These are phyloP conservation scores for Euphorbia tirucalli DNA, from an alignment of 345 rosid species.

Conservation along the genomic window DNA sequence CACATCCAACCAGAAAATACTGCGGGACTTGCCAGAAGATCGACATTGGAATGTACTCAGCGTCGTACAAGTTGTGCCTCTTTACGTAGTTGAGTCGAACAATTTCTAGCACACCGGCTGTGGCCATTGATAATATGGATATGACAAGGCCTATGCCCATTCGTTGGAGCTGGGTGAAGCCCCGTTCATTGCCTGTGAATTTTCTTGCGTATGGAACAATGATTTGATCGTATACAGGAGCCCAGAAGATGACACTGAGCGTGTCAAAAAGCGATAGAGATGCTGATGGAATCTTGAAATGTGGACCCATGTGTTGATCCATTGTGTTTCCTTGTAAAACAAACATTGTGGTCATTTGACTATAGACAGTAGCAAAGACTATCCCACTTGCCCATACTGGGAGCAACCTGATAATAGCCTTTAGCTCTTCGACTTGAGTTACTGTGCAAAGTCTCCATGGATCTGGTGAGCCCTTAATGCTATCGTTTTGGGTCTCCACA, in stretches of 20 bases:
- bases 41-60: constrained; percentile 52
- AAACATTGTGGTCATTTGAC: constrained; percentile 92
- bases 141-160: constrained; percentile 89
- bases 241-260: constrained; percentile 85
- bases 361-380: constrained; percentile 69
- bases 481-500: constrained; percentile 54
- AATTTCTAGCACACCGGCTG: constrained; percentile 72
- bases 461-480: constrained; percentile 40
- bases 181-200: constrained; percentile 67
- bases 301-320: constrained; percentile 83
- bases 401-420: constrained; percentile 66
- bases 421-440: constrained; percentile 92
- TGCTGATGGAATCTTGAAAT: constrained; percentile 83
- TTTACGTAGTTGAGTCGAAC: constrained; percentile 49
- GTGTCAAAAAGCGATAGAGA: constrained; percentile 85
- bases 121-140: constrained; percentile 69
- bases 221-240: constrained; percentile 66
- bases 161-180: constrained; percentile 91
- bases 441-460: constrained; percentile 88
- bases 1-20: constrained; percentile 83
- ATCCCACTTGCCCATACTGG: constrained; percentile 95
- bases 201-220: constrained; percentile 65
- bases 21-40: constrained; percentile 97
- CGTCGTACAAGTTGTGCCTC: constrained; percentile 56
- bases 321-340: constrained; percentile 89